phyloP scores from a whole-genome alignment of 306 rosid species.

The Ziziphus jujuba region DNA sequence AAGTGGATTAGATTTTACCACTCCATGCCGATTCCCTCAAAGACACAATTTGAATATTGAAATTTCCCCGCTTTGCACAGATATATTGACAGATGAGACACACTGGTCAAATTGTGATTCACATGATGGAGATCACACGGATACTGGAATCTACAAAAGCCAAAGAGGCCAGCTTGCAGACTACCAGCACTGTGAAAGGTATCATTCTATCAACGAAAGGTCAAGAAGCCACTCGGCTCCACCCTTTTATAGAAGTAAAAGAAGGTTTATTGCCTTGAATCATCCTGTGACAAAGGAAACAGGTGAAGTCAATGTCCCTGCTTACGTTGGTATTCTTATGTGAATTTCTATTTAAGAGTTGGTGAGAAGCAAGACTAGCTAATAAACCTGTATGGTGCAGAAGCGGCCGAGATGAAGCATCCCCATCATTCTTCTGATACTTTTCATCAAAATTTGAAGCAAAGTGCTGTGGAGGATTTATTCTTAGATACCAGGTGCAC shows the following conservation, averaged over 20 bases:
- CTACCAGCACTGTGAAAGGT: constrained; percentile 26
- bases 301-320: constrained; percentile 24
- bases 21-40: constrained; percentile 30
- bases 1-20: constrained; percentile 33
- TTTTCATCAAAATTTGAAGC: constrained; percentile 20
- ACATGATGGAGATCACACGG: constrained; percentile 29
- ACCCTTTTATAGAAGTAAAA: constrained; percentile 64
- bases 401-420: constrained; percentile 34
- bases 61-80: constrained; percentile 29
- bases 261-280: constrained; percentile 52
- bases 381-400: constrained; percentile 37
- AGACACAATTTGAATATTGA: constrained; percentile 23
- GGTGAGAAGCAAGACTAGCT: constrained; percentile 14
- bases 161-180: constrained; percentile 24
- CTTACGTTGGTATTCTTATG: constrained; percentile 46
- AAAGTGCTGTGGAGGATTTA: constrained; percentile 32
- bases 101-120: constrained; percentile 33
- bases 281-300: constrained; percentile 35
- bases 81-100: constrained; percentile 37
- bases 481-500: constrained; percentile 44
- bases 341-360: constrained; percentile 14
- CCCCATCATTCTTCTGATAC: constrained; percentile 30
- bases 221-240: constrained; percentile 83
- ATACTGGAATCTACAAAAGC: constrained; percentile 27
- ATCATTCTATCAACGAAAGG: constrained; percentile 34